Conservation (phyloP, 352 stramenopile genomes). For the Peronosclerospora sorghi region DNA sequence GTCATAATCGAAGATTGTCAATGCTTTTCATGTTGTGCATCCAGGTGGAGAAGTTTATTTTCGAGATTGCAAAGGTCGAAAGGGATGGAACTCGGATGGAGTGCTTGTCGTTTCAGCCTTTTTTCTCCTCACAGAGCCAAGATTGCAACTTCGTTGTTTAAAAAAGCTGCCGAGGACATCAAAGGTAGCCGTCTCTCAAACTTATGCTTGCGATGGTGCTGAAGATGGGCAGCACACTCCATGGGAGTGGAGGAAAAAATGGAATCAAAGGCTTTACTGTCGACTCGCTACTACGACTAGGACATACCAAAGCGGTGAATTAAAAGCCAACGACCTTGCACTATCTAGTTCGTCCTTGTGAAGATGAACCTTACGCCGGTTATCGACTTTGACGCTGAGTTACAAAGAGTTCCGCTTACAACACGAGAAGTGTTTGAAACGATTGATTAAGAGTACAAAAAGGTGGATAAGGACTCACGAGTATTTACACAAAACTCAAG, state of each 20-base stretch:
- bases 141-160: conserved; percentile 70
- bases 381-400: conserved; percentile 87
- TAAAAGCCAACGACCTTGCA: conserved; percentile 98
- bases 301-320: conserved; percentile 93
- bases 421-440: too few species aligned
- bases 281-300: conserved; percentile 88
- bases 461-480: too few species aligned
- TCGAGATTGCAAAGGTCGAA: conserved; percentile 75
- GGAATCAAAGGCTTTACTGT: conserved; percentile 92
- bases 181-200: conserved; percentile 88
- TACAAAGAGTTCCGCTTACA: conserved; percentile 84
- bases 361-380: conserved; percentile 91
- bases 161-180: conserved; percentile 89
- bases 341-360: conserved; percentile 93
- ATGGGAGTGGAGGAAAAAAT: conserved; percentile 81
- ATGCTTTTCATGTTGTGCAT: not conserved
- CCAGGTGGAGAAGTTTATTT: conserved; percentile 83
- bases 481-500: too few species aligned
- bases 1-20: not conserved
- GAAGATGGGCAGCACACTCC: conserved; percentile 94
- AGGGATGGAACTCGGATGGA: conserved; percentile 56
- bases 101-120: conserved; percentile 74
- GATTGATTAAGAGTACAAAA: too few species aligned
- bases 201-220: conserved; percentile 95
- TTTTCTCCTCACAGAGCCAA: conserved; percentile 76